Base-by-base conservation (phyloP, 2,329 filamentous ascomycete species). In the Aureobasidium pullulans region DNA sequence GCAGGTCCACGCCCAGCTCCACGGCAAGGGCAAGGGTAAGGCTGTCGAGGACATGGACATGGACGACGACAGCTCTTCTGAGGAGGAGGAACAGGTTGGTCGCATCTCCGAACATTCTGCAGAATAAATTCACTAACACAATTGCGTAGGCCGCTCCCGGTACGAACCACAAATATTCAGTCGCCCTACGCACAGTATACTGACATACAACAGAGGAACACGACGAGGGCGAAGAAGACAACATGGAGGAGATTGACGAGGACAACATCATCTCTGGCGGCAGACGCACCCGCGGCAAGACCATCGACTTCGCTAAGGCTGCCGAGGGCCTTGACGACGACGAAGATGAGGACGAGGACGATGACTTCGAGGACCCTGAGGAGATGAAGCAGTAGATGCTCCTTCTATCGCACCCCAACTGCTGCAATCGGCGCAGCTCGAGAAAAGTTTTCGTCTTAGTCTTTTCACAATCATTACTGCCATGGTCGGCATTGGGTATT, bases 291-390 rank as follows among this genome's bases (percentile, higher is more conserved):
- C 93, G 93, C 70, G 92, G 92, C 71, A 89, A 90, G 75, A 82
- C 86, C 70, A 96, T 97, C 72, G 90, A 97, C 81, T 97, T 90
- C 76, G 88, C 88, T 69, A 91, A 96, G 79, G 92, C 92, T 19
- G 90, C 90, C 29, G 81, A 88, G 75, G 85, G 96, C 74, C 83
- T 88, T 67, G 84, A 83, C 48, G 83, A 80, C 64, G 83, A 85
- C n/a, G 86, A 89, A 7, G 88, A 92, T 5, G 88, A 90, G 13
- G 86, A 93, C 32, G 90, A 91, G 46, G 88, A 94, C 0, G 88
- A 88, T 47, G 66, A 69, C 61, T 87, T 87, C 71, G 78, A 86
- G 70, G 84, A 83, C 53, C 72, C 81, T 40, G 81, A 82, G 62
- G 87, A 85, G 75, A 90, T 90, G 87, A 81, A 86, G 68, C 83